Conservation (phyloP, 495 filamentous ascomycete genomes). For the Aspergillus ostianus region DNA sequence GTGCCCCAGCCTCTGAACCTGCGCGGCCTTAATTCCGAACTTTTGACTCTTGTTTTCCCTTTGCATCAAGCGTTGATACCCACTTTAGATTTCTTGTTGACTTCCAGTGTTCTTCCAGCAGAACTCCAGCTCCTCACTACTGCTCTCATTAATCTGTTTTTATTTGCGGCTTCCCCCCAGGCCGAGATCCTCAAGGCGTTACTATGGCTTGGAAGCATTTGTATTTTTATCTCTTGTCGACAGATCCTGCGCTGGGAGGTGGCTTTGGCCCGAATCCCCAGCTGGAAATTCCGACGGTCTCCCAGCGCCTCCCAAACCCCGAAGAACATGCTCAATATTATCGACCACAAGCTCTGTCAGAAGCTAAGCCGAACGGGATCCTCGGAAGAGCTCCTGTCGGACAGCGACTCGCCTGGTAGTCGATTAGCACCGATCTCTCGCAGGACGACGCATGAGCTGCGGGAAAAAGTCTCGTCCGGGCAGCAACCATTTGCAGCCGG, state of each 20-base stretch:
- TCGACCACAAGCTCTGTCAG: constrained; percentile 50
- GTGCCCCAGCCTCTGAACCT: constrained; percentile 35
- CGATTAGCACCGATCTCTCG: constrained; percentile 23
- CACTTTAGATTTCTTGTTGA: constrained; percentile 74
- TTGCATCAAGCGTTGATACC: constrained; percentile 79
- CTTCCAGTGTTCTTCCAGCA: constrained; percentile 79
- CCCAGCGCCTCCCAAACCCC: constrained; percentile 43
- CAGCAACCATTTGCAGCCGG: constrained; percentile 22
- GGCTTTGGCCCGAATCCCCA: constrained; percentile 80
- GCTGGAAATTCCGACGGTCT: constrained; percentile 77
- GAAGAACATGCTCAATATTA: constrained; percentile 48
- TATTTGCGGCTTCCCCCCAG: constrained; percentile 80
- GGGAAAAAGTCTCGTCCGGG: constrained; percentile 11
- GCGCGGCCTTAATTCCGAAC: constrained; percentile 55
- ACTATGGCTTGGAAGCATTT: constrained; percentile 84
- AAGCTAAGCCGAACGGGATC: constrained; percentile 36
- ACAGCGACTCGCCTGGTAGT: constrained; percentile 42
- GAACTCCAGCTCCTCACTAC: constrained; percentile 85
- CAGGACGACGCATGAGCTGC: constrained; percentile 26
- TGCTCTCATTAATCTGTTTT: constrained; percentile 76
- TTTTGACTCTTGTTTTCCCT: constrained; percentile 70
- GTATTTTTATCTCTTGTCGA: constrained; percentile 68
- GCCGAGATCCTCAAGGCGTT: constrained; percentile 76
- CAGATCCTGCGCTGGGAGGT: constrained; percentile 84
- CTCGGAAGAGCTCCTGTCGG: constrained; percentile 35